These are phyloP conservation scores for Thelephora terrestris DNA, from an alignment of 1,284 basidiomycete genomes.

Conservation along the genomic window DNA sequence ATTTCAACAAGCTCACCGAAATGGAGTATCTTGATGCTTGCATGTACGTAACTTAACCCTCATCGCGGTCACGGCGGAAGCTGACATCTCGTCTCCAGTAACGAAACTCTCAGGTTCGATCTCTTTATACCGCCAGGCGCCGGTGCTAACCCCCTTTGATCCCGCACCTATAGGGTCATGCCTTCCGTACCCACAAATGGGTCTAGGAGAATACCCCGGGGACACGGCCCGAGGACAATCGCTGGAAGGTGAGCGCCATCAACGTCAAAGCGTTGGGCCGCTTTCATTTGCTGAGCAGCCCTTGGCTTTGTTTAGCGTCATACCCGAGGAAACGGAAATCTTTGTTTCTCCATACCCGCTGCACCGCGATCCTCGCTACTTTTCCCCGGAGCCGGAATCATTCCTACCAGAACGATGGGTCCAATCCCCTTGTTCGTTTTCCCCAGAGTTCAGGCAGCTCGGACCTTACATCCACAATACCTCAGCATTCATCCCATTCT, in stretches of 20 bases:
- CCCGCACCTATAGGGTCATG: too few relatives aligned
- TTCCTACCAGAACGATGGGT: slow-evolving; percentile 27
- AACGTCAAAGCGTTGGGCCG: too few relatives aligned
- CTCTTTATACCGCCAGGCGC: too few relatives aligned
- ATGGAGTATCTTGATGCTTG: slow-evolving; percentile 7
- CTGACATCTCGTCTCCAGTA: not conserved
- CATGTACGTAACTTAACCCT: slow-evolving; percentile 2
- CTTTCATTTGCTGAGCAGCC: too few relatives aligned
- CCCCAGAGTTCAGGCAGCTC: not conserved
- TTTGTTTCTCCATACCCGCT: slow-evolving; percentile 19
- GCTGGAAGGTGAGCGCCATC: too few relatives aligned
- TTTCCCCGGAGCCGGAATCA: slow-evolving; percentile 18
- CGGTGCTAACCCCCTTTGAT: too few relatives aligned
- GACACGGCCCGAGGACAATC: too few relatives aligned
- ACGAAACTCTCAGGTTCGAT: not conserved
- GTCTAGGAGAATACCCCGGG: too few relatives aligned
- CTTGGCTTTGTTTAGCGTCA: slow-evolving; percentile 2
- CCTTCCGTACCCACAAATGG: too few relatives aligned
- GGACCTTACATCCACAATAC: slow-evolving; percentile 15
- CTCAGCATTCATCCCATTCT: slow-evolving; percentile 23
- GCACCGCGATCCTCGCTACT: slow-evolving; percentile 23
- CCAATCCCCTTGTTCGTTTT: slow-evolving; percentile 5
- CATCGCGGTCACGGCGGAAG: too few relatives aligned
- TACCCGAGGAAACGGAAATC: slow-evolving; percentile 20
- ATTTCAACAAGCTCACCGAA: not conserved